Base-by-base conservation (phyloP, 306 rosid genomes). In the Begonia fuchsioides region DNA sequence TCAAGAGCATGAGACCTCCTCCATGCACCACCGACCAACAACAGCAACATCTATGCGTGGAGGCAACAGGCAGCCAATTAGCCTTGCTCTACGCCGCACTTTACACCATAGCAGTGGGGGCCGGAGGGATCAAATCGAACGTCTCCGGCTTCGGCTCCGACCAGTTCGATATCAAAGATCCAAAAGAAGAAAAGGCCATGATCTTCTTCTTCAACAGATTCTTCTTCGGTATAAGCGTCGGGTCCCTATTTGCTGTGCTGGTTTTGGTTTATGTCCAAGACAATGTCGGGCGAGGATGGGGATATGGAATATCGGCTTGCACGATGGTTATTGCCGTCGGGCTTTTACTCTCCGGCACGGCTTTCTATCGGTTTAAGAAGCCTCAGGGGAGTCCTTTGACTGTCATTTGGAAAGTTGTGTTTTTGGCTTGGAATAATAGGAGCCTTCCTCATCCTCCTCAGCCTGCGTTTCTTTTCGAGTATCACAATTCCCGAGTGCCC, bases 161-260 rank as follows among this genome's bases (percentile, higher is more conserved):
- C 13, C 95, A 90, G 51, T 84, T 90, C 13, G 87, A 84, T 11
- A 26, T 10, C 13, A 14, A 40, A 12, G 79, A 90, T 60, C 95
- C 92, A 0, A 84, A 71, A 64, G 97, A 81, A 50, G 94, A 84
- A 49, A 84, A 68, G 63, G 67, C 74, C 26, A 90, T 90, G 97
- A 51, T 90, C 7, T 90, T 84, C n/a, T n/a, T n/a, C 97, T 84
- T 90, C 82, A 90, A 90, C n/a, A 84, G 97, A 54, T 79, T 90
- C 80, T 90, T 83, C 48, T 84, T 84, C 53, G 68, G 67, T 15
- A 71, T 90, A 15, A 84, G 95, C 56, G 56, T 81, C 3, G 95
- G 97, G 13, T 90, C 97, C 38, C 55, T 84, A 6, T 90, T 90
- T 48, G 70, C 94, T 16, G 95, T 84, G 12, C 10, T 75, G 16